Evolutionary conservation across 2,329 filamentous ascomycete species (phyloP).

Genomic region (Simplicillium sp.): DNA sequence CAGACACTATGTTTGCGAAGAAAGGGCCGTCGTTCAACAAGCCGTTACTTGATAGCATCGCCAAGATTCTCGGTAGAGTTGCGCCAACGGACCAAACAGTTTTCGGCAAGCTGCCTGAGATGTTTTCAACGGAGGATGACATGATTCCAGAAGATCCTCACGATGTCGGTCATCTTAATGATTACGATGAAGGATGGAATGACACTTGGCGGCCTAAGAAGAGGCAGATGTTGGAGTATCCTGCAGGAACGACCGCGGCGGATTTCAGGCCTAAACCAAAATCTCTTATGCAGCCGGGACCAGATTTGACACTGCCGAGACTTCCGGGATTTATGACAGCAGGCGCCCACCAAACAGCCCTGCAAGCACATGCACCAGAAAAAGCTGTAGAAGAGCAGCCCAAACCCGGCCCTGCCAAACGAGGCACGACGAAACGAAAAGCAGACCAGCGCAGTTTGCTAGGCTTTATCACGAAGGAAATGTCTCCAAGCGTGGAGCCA

Average conservation of each 20-base stretch:
- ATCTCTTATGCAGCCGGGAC: slow-evolving; percentile 53
- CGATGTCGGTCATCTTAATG: slow-evolving; percentile 17
- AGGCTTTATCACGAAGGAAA: slow-evolving; percentile 24
- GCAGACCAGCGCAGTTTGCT: slow-evolving; percentile 32
- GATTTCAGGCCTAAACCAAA: slow-evolving; percentile 7
- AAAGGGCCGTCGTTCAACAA: slow-evolving; percentile 63
- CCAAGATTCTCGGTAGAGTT: slow-evolving; percentile 58
- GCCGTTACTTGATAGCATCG: slow-evolving; percentile 53
- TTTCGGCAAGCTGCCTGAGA: slow-evolving; percentile 38
- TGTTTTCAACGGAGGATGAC: slow-evolving; percentile 56
- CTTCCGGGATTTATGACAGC: slow-evolving; percentile 55
- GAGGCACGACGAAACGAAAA: slow-evolving; percentile 20
- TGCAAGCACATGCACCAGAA: slow-evolving; percentile 15
- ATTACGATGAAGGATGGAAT: slow-evolving; percentile 16
- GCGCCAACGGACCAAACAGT: slow-evolving; percentile 48
- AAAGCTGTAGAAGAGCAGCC: slow-evolving; percentile 9
- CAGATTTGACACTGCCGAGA: slow-evolving; percentile 49
- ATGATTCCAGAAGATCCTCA: slow-evolving; percentile 54
- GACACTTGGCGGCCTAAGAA: slow-evolving; percentile 16
- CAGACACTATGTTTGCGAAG: slow-evolving; percentile 32
- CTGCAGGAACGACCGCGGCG: not conserved
- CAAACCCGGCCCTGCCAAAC: slow-evolving; percentile 11
- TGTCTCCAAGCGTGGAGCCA: slow-evolving; percentile 7
- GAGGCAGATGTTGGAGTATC: not conserved
- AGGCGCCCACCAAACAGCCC: slow-evolving; percentile 38